A percentile compares a stretch with the other conserved stretches of the same genome.
phyloP scores from a whole-genome alignment of 139 green algal species.

The Edaphochlamys debaryana region DNA sequence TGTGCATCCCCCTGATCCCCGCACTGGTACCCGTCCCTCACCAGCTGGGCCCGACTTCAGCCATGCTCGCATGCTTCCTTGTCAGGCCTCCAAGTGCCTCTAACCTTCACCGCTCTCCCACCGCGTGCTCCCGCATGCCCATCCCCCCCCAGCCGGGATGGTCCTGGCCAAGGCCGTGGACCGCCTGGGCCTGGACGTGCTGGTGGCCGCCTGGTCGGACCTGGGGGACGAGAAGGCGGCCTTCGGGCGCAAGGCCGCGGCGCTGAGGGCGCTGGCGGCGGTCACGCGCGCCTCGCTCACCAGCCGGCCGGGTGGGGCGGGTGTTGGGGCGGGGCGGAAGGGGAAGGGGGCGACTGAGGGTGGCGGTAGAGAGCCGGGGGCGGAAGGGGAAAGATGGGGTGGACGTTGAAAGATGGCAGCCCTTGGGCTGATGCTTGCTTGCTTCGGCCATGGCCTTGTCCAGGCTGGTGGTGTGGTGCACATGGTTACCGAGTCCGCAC shows the following conservation, averaged over 20 bases:
- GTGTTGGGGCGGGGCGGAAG: not conserved
- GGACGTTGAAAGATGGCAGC: too few species aligned
- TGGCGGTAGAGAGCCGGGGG: too few species aligned
- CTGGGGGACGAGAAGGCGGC: constrained; percentile 42
- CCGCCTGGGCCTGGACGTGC: constrained; percentile 43
- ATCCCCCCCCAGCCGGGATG: not conserved
- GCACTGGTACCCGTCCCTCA: too few species aligned
- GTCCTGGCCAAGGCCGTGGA: constrained; percentile 57
- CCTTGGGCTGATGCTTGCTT: too few species aligned
- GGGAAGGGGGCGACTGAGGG: too few species aligned
- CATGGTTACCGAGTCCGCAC: too few species aligned
- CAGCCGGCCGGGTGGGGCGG: constrained; percentile 51
- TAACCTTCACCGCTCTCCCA: not conserved
- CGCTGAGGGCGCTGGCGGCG: constrained; percentile 51
- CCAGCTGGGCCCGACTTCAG: too few species aligned
- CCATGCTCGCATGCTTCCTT: not conserved
- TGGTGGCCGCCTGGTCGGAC: constrained; percentile 46
- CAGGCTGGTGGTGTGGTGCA: too few species aligned
- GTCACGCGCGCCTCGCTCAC: constrained; percentile 45
- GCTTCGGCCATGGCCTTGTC: too few species aligned
- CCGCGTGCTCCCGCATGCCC: not conserved
- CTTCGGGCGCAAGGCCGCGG: constrained; percentile 53
- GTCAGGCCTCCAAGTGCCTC: too few species aligned
- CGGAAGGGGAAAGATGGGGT: too few species aligned
- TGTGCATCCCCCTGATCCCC: too few species aligned